Evolutionary conservation across 495 filamentous ascomycete species (phyloP), one percentile per base, ranked within the genome.

Genomic region (Rhypophila decipiens): DNA sequence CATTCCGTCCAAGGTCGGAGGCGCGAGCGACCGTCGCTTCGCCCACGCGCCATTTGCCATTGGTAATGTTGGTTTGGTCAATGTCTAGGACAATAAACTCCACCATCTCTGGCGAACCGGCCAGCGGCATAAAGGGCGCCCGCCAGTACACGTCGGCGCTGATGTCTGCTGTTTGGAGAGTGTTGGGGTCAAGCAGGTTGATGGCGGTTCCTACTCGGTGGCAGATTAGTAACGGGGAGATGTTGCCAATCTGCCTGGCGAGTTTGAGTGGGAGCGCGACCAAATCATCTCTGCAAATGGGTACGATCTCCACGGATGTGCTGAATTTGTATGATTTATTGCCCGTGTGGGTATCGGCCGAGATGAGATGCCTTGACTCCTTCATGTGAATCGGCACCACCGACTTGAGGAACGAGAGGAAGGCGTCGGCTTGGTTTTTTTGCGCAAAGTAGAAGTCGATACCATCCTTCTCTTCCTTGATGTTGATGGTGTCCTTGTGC

Each of bases 81-180:
- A 96, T 94, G 59, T 99, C 91, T 71, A 99, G 83, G 15, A 99
- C 73, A 35, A 96, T 83, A 60, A 96, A 97, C 60, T 99, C 94
- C 22, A 84, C 80, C 15, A 99, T 73, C 19, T 93, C 84, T 37
- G 86, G 79, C 7, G 89, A 81, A 55, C 96, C 90, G 0, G 93
- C 87, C 4, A 99, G 73, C 2, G 83, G 78, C 19, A 63, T 69
- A 71, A 99, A 96, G 0, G 94, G 94, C 0, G 81, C 68, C 17
- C 91, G 78, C 90, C 90, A 99, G 69, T 90, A 99, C 15, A 84
- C 72, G 0, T 78, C 74, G 5, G 87, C 79, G 50, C 82, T 84
- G 39, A 97, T 70, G 42, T 97, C 93, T 20, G 90, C 79, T 0
- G 84, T 90, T 58, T 97, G 90, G 2, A 99, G 85, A 0, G 90